These are phyloP conservation scores for Stagonosporopsis tanaceti DNA, from an alignment of 2,329 filamentous ascomycete species.

Conservation along the genomic window DNA sequence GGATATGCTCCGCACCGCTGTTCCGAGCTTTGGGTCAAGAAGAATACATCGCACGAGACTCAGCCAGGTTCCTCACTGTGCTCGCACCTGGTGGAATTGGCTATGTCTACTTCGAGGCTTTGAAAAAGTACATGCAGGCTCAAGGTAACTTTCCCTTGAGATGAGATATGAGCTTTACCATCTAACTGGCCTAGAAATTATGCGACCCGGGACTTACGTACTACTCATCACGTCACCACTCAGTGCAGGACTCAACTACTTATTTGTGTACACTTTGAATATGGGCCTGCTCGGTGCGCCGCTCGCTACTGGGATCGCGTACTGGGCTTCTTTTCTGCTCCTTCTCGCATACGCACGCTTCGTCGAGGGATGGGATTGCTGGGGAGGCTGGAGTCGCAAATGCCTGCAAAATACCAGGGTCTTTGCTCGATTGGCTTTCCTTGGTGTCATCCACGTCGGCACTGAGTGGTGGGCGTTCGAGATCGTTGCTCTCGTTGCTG, in stretches of 20 bases:
- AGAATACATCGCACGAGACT: conserved; percentile 76
- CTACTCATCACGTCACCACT: conserved; percentile 67
- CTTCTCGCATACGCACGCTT: conserved; percentile 77
- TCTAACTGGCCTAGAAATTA: conserved; percentile 59
- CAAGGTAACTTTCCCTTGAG: conserved; percentile 54
- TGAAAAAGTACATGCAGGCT: conserved; percentile 69
- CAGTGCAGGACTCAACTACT: conserved; percentile 65
- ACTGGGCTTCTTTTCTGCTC: conserved; percentile 83
- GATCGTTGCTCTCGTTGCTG: conserved; percentile 84
- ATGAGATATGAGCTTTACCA: not conserved
- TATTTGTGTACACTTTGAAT: conserved; percentile 76
- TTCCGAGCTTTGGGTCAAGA: conserved; percentile 81
- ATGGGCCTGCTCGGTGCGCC: conserved; percentile 81
- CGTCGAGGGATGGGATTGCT: conserved; percentile 75
- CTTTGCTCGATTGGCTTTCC: conserved; percentile 76
- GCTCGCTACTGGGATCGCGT: conserved; percentile 81
- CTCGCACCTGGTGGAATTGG: conserved; percentile 83
- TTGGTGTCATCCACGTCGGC: conserved; percentile 83
- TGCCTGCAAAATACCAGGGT: conserved; percentile 72
- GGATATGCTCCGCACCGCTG: conserved; percentile 76
- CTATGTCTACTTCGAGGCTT: conserved; percentile 85
- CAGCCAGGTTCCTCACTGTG: conserved; percentile 74
- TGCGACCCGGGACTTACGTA: conserved; percentile 70
- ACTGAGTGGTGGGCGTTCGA: conserved; percentile 97
- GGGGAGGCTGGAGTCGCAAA: conserved; percentile 75